Conservation (phyloP, 129 eudicot species). For the Artemisia tridentata region DNA sequence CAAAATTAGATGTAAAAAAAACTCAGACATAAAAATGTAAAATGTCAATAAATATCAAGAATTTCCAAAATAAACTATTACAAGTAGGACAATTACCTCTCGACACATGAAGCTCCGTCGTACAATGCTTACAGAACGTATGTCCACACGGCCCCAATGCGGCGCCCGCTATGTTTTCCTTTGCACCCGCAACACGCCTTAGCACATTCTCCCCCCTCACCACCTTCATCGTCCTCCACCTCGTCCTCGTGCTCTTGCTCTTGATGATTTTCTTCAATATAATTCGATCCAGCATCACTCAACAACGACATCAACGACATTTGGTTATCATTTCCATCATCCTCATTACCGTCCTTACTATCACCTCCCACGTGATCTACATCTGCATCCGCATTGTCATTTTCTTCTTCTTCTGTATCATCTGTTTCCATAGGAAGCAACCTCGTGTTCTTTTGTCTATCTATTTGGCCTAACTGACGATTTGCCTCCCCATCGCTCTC, state of each 20-base stretch:
- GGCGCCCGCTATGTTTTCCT: conserved; percentile 67
- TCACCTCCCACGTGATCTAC: conserved; percentile 8
- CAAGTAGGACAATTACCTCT: conserved; percentile 84
- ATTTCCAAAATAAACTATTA: conserved; percentile 70
- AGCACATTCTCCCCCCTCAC: conserved; percentile 27
- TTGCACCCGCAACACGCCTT: conserved; percentile 60
- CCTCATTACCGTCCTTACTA: no score
- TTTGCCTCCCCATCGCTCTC: conserved; percentile 22
- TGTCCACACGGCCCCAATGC: conserved; percentile 88
- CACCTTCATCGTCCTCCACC: conserved; percentile 34
- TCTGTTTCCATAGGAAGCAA: conserved; percentile 35
- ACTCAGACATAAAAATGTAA: neutral
- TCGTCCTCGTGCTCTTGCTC: conserved; percentile 25
- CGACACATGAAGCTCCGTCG: conserved; percentile 66
- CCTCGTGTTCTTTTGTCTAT: conserved; percentile 21
- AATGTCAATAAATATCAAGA: conserved; percentile 72
- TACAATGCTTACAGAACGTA: conserved; percentile 80
- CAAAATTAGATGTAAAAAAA: neutral
- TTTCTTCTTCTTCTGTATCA: conserved; percentile 15
- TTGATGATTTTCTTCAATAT: conserved; percentile 2
- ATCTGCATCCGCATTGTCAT: conserved; percentile 15
- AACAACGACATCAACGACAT: conserved; percentile 78
- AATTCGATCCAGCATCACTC: conserved; percentile 49
- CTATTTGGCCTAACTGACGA: conserved; percentile 23
- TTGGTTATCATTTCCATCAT: conserved; percentile 26